Evolutionary conservation across 805 yeast species (phyloP).

Genomic region (Saccharomycopsis selenospora): DNA sequence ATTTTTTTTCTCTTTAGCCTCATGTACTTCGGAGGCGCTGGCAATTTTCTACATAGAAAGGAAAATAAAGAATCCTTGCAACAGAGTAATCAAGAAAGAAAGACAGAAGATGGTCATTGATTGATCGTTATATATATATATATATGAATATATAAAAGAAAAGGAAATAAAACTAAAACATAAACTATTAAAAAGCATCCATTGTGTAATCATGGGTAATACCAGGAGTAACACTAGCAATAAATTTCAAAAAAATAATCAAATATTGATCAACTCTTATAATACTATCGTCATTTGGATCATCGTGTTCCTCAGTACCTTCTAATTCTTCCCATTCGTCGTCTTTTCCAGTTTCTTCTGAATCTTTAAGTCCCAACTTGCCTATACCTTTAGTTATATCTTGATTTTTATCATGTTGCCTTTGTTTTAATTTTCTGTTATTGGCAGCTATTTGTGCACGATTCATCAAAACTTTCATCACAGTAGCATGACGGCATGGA

Average conservation of each 20-base stretch:
- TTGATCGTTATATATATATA: too few relatives aligned
- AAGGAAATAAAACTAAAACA: too few relatives aligned
- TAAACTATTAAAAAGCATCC: conserved; percentile 66
- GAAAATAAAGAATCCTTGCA: too few relatives aligned
- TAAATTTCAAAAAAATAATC: conserved; percentile 83
- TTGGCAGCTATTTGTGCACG: conserved; percentile 49
- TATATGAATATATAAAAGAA: too few relatives aligned
- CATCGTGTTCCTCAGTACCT: conserved; percentile 24
- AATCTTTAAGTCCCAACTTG: conserved; percentile 40
- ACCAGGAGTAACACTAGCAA: conserved; percentile 95
- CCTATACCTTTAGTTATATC: conserved; percentile 37
- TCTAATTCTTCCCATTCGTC: conserved; percentile 57
- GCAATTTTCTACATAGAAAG: too few relatives aligned
- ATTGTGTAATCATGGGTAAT: conserved; percentile 97
- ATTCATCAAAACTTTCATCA: conserved; percentile 82
- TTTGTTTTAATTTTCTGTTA: conserved; percentile 29
- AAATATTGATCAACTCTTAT: conserved; percentile 88
- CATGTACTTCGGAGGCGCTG: too few relatives aligned
- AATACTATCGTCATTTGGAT: conserved; percentile 35
- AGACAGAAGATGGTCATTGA: too few relatives aligned
- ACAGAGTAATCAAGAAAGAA: too few relatives aligned
- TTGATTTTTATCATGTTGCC: conserved; percentile 12
- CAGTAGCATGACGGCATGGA: conserved; percentile 93
- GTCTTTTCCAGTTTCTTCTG: conserved; percentile 25
- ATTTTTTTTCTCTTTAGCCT: too few relatives aligned